A percentile compares a stretch with the other conserved stretches of the same genome.
phyloP scores from a whole-genome alignment of 2,329 filamentous ascomycete species.

The Colletotrichum agaves region DNA sequence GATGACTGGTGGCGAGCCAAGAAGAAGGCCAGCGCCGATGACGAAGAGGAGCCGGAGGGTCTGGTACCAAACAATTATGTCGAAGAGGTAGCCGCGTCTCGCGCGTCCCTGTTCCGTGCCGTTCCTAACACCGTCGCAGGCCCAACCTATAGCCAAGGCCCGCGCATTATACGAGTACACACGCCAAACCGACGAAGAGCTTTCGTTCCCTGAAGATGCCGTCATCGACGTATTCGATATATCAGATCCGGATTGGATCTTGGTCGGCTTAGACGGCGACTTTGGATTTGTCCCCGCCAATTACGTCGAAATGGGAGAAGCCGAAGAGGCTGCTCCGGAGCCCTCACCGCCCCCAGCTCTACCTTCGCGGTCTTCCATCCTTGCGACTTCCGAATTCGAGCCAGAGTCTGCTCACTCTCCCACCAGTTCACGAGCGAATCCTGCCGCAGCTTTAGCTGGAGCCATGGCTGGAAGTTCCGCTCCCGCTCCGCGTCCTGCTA shows the following conservation, averaged over 20 bases:
- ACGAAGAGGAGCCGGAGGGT: conserved; percentile 91
- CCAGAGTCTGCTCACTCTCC: conserved; percentile 39
- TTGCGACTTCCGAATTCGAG: conserved; percentile 5
- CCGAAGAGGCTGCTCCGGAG: conserved; percentile 48
- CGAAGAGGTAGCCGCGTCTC: conserved; percentile 73
- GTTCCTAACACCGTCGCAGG: conserved; percentile 50
- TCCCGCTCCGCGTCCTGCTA: conserved; percentile 53
- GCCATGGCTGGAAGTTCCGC: conserved; percentile 62
- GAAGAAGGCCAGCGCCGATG: conserved; percentile 84
- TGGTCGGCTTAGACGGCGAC: conserved; percentile 85
- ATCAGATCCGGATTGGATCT: conserved; percentile 94
- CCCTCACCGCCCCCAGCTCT: conserved; percentile 48
- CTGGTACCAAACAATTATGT: conserved; percentile 95
- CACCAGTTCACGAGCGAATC: conserved; percentile 46
- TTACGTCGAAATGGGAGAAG: conserved; percentile 82
- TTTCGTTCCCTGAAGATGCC: conserved; percentile 93
- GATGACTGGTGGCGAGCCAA: conserved; percentile 96
- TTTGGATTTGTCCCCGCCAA: conserved; percentile 96
- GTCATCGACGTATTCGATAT: conserved; percentile 86
- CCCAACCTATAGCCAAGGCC: conserved; percentile 70
- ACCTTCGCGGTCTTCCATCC: conserved; percentile 39
- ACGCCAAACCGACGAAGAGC: conserved; percentile 95
- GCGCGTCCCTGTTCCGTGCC: neutral
- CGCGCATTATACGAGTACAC: conserved; percentile 98
- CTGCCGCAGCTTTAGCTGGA: conserved; percentile 65